phyloP scores from a whole-genome alignment of 2,329 filamentous ascomycete species.

The Acrocalymma vagum region DNA sequence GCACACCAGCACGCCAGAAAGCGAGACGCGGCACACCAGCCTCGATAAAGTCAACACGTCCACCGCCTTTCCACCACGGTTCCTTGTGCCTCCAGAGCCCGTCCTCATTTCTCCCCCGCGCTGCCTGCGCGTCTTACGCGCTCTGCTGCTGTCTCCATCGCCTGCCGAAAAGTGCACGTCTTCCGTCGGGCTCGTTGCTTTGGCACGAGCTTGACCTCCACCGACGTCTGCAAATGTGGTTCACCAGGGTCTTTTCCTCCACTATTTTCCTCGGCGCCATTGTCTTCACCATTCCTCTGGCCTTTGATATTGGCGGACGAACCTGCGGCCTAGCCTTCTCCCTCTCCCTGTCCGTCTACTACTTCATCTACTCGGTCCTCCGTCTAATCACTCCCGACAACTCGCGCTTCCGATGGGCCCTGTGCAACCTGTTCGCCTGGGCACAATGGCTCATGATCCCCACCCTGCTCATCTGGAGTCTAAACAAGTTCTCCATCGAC shows the following conservation, averaged over 20 bases:
- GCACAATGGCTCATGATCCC: constrained; percentile 90
- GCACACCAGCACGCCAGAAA: constrained; percentile 18
- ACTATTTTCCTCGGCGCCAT: constrained; percentile 88
- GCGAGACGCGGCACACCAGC: constrained; percentile 23
- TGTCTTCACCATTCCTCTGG: constrained; percentile 93
- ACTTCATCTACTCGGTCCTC: constrained; percentile 84
- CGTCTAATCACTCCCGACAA: constrained; percentile 81
- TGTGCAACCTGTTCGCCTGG: constrained; percentile 74
- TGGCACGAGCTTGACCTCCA: constrained; percentile 57
- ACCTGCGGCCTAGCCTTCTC: constrained; percentile 95
- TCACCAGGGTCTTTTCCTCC: constrained; percentile 81
- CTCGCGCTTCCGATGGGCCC: constrained; percentile 76
- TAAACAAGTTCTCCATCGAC: constrained; percentile 95
- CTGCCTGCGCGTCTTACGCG: constrained; percentile 40
- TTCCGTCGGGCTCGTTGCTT: constrained; percentile 51
- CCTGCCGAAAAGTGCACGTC: constrained; percentile 32
- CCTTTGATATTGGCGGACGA: constrained; percentile 96
- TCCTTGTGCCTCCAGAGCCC: constrained; percentile 20
- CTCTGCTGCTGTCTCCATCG: constrained; percentile 18
- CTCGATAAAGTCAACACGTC: constrained; percentile 21
- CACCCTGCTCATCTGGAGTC: constrained; percentile 87
- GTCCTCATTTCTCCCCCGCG: constrained; percentile 27
- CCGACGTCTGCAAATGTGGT: constrained; percentile 75
- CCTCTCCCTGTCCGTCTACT: constrained; percentile 86
- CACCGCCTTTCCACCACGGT: constrained; percentile 16